These are phyloP conservation scores for Acer yangbiense DNA, from an alignment of 345 rosid species.

Conservation along the genomic window DNA sequence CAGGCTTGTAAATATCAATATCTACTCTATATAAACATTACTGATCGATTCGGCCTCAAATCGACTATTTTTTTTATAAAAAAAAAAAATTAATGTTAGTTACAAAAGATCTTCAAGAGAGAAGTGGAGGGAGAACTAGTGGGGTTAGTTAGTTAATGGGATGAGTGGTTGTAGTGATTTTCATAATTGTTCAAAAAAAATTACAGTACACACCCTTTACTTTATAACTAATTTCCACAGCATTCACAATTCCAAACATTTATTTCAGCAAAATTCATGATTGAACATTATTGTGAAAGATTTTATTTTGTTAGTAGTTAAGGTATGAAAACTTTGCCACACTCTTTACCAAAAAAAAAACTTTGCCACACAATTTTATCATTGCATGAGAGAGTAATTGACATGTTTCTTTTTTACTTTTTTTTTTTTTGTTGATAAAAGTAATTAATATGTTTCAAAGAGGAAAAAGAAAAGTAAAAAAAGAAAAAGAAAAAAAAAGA, in stretches of 20 bases:
- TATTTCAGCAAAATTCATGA: neutral
- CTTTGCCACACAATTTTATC: neutral
- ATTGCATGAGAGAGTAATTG: neutral
- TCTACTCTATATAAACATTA: too few relatives aligned
- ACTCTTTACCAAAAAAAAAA: too few relatives aligned
- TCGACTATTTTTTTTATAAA: too few relatives aligned
- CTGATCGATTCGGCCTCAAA: too few relatives aligned
- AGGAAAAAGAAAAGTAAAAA: neutral
- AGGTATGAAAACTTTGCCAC: neutral
- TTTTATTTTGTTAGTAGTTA: neutral
- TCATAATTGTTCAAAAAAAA: neutral
- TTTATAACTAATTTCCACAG: neutral
- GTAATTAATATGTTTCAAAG: neutral
- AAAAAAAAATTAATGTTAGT: too few relatives aligned
- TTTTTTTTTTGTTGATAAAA: too few relatives aligned
- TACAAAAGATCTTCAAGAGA: neutral
- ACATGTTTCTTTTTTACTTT: neutral
- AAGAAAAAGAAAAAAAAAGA: neutral
- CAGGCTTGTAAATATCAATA: too few relatives aligned
- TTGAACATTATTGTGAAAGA: constrained; percentile 1
- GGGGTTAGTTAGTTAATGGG: neutral
- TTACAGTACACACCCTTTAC: neutral
- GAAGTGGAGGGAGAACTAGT: neutral
- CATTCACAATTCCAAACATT: neutral
- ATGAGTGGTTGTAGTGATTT: neutral